phyloP scores from a whole-genome alignment of 2,329 filamentous ascomycete genomes.

The Botrytis tulipae region DNA sequence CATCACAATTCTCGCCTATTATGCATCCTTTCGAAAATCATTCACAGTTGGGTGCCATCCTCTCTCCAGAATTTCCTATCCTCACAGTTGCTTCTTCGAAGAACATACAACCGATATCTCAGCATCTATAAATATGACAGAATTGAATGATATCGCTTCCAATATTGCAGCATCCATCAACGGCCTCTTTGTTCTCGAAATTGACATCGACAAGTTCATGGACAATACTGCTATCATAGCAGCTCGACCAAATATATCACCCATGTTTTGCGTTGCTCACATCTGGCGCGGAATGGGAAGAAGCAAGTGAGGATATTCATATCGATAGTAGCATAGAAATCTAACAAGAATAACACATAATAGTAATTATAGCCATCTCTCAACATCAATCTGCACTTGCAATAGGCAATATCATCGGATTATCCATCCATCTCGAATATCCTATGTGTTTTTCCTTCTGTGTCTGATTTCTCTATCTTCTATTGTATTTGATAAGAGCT shows the following conservation, averaged over 20 bases:
- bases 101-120: neutral
- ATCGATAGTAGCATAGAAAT: neutral
- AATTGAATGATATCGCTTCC: conserved; percentile 37
- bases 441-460: conserved; percentile 52
- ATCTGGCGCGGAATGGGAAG: conserved; percentile 55
- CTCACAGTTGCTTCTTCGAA: neutral
- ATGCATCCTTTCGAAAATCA: neutral
- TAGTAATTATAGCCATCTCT: conserved; percentile 48
- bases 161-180: conserved; percentile 46
- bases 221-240: conserved; percentile 51
- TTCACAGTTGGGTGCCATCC: neutral
- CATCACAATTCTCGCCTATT: neutral
- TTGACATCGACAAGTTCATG: conserved; percentile 52
- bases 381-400: conserved; percentile 49
- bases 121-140: conserved; percentile 19
- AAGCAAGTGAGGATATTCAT: conserved; percentile 40
- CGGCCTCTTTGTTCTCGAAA: conserved; percentile 51
- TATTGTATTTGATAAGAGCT: conserved; percentile 47
- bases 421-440: conserved; percentile 55
- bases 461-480: conserved; percentile 44
- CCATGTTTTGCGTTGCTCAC: conserved; percentile 52
- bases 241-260: conserved; percentile 45
- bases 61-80: neutral
- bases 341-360: conserved; percentile 43
- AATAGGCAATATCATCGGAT: conserved; percentile 55